phyloP scores from a whole-genome alignment of 257 asterid genomes.

The Henckelia pumila region DNA sequence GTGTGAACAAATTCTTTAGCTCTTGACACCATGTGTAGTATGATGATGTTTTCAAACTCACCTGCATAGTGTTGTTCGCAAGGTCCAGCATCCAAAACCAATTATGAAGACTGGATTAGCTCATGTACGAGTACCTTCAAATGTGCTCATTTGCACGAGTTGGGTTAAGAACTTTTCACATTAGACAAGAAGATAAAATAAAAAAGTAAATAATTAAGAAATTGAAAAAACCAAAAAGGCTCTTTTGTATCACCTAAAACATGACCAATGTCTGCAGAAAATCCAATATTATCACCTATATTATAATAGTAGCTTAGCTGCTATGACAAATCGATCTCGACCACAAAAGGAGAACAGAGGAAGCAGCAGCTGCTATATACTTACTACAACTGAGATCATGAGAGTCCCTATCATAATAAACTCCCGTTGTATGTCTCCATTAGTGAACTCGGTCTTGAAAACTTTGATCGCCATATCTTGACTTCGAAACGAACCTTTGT shows the following conservation, averaged over 20 bases:
- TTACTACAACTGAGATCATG: slow-evolving; percentile 80
- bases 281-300: slow-evolving; percentile 90
- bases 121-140: slow-evolving; percentile 92
- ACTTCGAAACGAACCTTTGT: slow-evolving; percentile 60
- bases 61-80: slow-evolving; percentile 99
- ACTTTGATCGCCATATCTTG: slow-evolving; percentile 90
- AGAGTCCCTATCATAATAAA: slow-evolving; percentile 80
- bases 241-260: slow-evolving; percentile 90
- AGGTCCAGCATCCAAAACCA: slow-evolving; percentile 99
- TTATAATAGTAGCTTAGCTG: slow-evolving; percentile 41
- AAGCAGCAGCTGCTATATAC: slow-evolving; percentile 27
- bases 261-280: no score
- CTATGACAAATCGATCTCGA: slow-evolving; percentile 23
- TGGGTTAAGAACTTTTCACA: slow-evolving; percentile 27
- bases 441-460: slow-evolving; percentile 50
- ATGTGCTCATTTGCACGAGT: slow-evolving; percentile 65
- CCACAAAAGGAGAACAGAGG: slow-evolving; percentile 20
- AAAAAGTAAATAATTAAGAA: slow-evolving; percentile 22
- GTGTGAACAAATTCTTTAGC: no score
- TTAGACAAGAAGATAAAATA: slow-evolving; percentile 21
- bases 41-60: slow-evolving; percentile 29
- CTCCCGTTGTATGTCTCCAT: slow-evolving; percentile 55
- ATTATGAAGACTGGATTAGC: slow-evolving; percentile 84
- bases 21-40: slow-evolving; percentile 5
- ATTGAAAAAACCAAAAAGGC: slow-evolving; percentile 79